Evolutionary conservation across 1,284 basidiomycete species (phyloP).

Genomic region (Irpex sp.): DNA sequence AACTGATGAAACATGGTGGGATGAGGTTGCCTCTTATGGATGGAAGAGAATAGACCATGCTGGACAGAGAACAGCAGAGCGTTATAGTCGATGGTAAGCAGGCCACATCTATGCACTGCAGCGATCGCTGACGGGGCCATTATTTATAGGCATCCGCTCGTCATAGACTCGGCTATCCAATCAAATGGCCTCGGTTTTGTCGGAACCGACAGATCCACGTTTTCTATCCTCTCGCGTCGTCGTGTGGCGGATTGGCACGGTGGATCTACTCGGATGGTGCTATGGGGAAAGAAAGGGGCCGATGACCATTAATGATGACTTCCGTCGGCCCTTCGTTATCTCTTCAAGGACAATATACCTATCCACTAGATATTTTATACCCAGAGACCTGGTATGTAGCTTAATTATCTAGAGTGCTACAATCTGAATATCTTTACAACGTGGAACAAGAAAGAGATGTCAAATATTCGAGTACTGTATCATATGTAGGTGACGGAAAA

Average conservation of each 20-base stretch:
- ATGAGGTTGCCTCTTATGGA: slow-evolving; percentile 49
- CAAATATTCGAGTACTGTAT: too few relatives aligned
- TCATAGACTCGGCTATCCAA: slow-evolving; percentile 70
- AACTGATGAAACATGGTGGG: slow-evolving; percentile 61
- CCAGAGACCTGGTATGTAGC: too few relatives aligned
- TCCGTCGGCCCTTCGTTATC: not conserved
- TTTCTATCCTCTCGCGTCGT: slow-evolving; percentile 59
- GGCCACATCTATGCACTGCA: not conserved
- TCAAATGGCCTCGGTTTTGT: slow-evolving; percentile 63
- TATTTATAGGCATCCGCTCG: slow-evolving; percentile 52
- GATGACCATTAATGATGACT: slow-evolving; percentile 26
- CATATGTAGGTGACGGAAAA: too few relatives aligned
- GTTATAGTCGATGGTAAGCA: slow-evolving; percentile 52
- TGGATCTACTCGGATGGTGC: slow-evolving; percentile 46
- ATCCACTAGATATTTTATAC: too few relatives aligned
- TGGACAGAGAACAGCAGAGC: slow-evolving; percentile 39
- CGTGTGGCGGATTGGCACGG: slow-evolving; percentile 62
- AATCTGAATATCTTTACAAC: too few relatives aligned
- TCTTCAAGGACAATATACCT: not conserved
- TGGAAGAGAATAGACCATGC: slow-evolving; percentile 62
- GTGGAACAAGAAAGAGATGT: too few relatives aligned
- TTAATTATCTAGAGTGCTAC: too few relatives aligned
- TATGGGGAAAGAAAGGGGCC: slow-evolving; percentile 47
- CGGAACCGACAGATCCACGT: slow-evolving; percentile 66
- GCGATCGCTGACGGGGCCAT: not conserved